Conservation (phyloP, 2,329 filamentous ascomycete species). For the Colletotrichum liriopes region DNA sequence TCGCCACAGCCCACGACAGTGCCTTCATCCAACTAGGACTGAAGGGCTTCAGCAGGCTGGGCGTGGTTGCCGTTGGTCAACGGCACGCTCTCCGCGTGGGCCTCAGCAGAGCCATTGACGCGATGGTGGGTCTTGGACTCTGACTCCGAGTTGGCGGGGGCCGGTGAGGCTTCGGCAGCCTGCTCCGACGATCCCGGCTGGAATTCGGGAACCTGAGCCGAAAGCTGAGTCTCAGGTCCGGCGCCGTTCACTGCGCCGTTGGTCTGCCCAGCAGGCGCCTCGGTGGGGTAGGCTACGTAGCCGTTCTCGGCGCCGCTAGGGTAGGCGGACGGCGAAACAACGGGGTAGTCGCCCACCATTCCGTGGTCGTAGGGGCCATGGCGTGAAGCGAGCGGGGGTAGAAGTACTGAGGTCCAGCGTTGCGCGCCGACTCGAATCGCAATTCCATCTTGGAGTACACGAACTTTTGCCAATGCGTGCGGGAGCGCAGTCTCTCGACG, state of each 20-base stretch:
- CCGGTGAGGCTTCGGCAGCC: not conserved
- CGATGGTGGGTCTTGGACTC: slow-evolving; percentile 19
- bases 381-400: slow-evolving; percentile 48
- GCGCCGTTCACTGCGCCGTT: slow-evolving; percentile 49
- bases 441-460: slow-evolving; percentile 79
- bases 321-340: slow-evolving; percentile 50
- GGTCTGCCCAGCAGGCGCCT: slow-evolving; percentile 53
- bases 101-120: slow-evolving; percentile 47
- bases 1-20: slow-evolving; percentile 30
- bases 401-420: slow-evolving; percentile 72
- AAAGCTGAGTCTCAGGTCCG: slow-evolving; percentile 65
- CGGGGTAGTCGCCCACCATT: slow-evolving; percentile 48
- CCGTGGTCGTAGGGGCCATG: slow-evolving; percentile 47
- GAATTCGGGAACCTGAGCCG: slow-evolving; percentile 76
- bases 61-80: slow-evolving; percentile 51
- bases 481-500: slow-evolving; percentile 82
- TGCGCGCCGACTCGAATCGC: slow-evolving; percentile 81
- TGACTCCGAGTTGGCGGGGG: not conserved
- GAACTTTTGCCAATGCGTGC: slow-evolving; percentile 85
- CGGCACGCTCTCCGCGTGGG: slow-evolving; percentile 44
- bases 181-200: slow-evolving; percentile 56
- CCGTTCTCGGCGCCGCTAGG: slow-evolving; percentile 45
- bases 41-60: slow-evolving; percentile 39
- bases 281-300: slow-evolving; percentile 31
- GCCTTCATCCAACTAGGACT: slow-evolving; percentile 44